Evolutionary conservation across 352 stramenopile species (phyloP).

Genomic region (Phytophthora capsici): DNA sequence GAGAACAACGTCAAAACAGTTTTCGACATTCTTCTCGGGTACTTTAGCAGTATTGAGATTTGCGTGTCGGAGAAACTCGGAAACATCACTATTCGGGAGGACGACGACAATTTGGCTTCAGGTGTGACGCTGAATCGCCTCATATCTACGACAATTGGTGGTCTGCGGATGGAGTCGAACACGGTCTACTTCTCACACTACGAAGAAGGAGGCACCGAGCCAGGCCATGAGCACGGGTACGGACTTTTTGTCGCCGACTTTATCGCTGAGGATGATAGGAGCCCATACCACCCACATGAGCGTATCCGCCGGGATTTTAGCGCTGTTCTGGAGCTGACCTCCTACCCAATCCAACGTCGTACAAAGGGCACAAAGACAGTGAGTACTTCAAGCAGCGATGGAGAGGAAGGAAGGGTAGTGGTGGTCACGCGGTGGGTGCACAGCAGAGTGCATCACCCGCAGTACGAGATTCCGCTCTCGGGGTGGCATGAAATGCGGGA

Average conservation of each 20-base stretch:
- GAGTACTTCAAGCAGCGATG: conserved; percentile 7
- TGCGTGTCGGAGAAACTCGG: conserved; percentile 52
- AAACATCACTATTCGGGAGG: conserved; percentile 52
- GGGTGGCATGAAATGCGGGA: conserved; percentile 39
- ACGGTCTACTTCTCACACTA: conserved; percentile 42
- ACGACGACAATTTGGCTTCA: conserved; percentile 38
- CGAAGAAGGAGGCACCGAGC: conserved; percentile 20
- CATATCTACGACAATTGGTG: conserved; percentile 30
- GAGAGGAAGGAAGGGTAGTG: conserved; percentile 23
- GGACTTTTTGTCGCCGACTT: conserved; percentile 48
- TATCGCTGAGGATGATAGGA: conserved; percentile 47
- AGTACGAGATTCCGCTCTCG: conserved; percentile 27
- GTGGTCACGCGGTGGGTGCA: conserved; percentile 40
- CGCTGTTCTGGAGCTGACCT: conserved; percentile 27
- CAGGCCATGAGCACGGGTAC: conserved; percentile 21
- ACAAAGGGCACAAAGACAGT: conserved; percentile 7
- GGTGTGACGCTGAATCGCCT: conserved; percentile 46
- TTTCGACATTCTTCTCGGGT: conserved; percentile 46
- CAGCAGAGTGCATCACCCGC: conserved; percentile 31
- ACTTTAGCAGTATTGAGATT: conserved; percentile 53
- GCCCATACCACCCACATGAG: conserved; percentile 43
- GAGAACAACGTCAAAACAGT: conserved; percentile 45
- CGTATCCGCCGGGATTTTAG: conserved; percentile 51
- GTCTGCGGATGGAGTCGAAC: conserved; percentile 50
- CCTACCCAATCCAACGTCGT: conserved; percentile 20